Conservation (phyloP, 2,329 filamentous ascomycete genomes). For the Ilyonectria robusta region DNA sequence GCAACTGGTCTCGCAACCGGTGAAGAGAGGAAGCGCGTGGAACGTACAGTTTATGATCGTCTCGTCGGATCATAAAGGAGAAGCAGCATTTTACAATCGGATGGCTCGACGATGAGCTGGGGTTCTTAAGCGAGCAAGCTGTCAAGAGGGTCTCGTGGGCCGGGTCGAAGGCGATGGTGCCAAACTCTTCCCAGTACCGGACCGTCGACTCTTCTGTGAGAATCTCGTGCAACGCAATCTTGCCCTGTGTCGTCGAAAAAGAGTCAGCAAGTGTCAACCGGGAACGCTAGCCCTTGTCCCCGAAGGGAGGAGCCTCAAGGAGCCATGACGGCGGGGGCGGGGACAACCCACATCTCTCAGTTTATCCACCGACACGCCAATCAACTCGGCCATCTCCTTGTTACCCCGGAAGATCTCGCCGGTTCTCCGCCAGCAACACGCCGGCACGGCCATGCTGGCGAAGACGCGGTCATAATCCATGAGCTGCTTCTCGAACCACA, state of each 20-base stretch:
- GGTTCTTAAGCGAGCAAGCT: conserved; percentile 91
- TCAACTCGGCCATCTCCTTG: conserved; percentile 98
- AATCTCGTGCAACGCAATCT: conserved; percentile 95
- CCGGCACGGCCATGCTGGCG: conserved; percentile 98
- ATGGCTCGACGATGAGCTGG: conserved; percentile 76
- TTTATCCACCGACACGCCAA: conserved; percentile 91
- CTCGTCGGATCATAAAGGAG: conserved; percentile 94
- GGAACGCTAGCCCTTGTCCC: not conserved
- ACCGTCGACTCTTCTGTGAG: conserved; percentile 95
- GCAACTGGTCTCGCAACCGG: conserved; percentile 30
- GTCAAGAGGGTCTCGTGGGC: conserved; percentile 96
- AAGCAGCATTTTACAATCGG: conserved; percentile 93
- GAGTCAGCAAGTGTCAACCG: conserved; percentile 30
- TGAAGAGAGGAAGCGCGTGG: not conserved
- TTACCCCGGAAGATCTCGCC: conserved; percentile 98
- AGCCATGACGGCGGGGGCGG: conserved; percentile 24
- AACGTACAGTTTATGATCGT: conserved; percentile 94
- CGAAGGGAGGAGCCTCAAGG: conserved; percentile 17
- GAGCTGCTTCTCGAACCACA: conserved; percentile 97
- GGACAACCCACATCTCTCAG: conserved; percentile 83
- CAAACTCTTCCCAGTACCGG: conserved; percentile 99
- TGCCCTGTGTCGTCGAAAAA: conserved; percentile 73
- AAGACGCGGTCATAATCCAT: conserved; percentile 99
- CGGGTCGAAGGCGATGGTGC: conserved; percentile 95
- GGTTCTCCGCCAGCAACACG: conserved; percentile 96